These are phyloP conservation scores for Leccinum uliginosum DNA, from an alignment of 768 basidiomycete species.

Conservation along the genomic window DNA sequence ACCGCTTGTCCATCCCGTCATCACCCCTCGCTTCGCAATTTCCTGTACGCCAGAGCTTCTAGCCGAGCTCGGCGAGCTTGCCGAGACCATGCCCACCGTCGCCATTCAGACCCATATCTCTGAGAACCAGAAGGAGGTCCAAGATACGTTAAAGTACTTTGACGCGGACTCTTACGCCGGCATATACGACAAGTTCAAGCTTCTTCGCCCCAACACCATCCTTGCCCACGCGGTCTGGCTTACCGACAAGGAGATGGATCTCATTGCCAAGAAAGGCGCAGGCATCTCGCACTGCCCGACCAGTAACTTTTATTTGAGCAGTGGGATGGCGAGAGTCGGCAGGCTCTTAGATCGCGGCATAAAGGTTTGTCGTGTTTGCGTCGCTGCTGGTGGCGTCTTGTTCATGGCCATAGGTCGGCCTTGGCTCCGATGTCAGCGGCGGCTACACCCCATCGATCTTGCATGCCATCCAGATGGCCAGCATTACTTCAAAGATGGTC, in stretches of 20 bases:
- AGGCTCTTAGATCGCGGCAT: conserved; percentile 77
- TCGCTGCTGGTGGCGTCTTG: conserved; percentile 4
- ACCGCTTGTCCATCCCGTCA: conserved; percentile 78
- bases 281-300: conserved; percentile 93
- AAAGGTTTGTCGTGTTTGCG: conserved; percentile 51
- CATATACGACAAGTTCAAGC: conserved; percentile 75
- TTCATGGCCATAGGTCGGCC: conserved; percentile 58
- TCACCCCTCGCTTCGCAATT: conserved; percentile 97
- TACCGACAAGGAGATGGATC: conserved; percentile 62
- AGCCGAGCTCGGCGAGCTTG: conserved; percentile 53
- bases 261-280: conserved; percentile 60
- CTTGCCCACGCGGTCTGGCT: conserved; percentile 87
- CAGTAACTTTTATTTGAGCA: conserved; percentile 88
- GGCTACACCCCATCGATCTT: conserved; percentile 83
- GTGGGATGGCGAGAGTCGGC: conserved; percentile 79
- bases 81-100: conserved; percentile 52
- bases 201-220: conserved; percentile 77
- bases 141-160: conserved; percentile 62
- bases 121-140: conserved; percentile 76
- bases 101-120: conserved; percentile 91
- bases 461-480: conserved; percentile 65
- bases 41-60: conserved; percentile 78
- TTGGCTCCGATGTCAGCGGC: conserved; percentile 93
- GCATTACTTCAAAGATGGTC: conserved; percentile 76
- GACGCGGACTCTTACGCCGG: conserved; percentile 67